Base-by-base conservation (phyloP, 1,284 basidiomycete genomes). In the Stereum hirsutum region DNA sequence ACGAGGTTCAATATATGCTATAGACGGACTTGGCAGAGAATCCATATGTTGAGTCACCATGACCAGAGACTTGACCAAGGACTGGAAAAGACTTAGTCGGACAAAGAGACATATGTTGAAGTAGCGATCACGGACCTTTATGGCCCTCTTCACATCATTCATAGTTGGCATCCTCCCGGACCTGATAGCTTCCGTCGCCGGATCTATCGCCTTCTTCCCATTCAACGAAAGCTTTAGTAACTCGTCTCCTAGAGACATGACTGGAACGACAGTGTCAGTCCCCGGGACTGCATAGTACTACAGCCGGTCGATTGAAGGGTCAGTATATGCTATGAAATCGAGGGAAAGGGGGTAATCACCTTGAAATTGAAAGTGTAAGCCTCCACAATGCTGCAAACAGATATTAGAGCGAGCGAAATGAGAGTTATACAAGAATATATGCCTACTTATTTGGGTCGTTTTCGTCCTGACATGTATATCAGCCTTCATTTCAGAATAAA, bases 301-400 rank as follows among this genome's bases (percentile, higher is more conserved):
- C 12, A 36, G 24, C 28, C 23, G 36, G 27, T 31, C 15, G 4
- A n/a, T n/a, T n/a, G n/a, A n/a, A n/a, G n/a, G n/a, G n/a, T n/a
- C n/a, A n/a, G n/a, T n/a, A n/a, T 21, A 14, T n/a, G 40, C 34
- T 30, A 17, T 24, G 23, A 33, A 11, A 23, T 34, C 21, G 20
- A 7, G 17, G 17, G 26, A 49, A 57, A 45, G 4, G n/a, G 11
- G 30, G 24, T 12, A 24, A 38, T 23, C 55, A 82, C 86, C 52
- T 76, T 73, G 54, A 89, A 85, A 54, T 86, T 82, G 63, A 89
- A 89, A 0, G 84, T 87, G 53, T 89, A 89, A 25, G 86, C 79
- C 56, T 89, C 85, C 21, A 88, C 69, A 43, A 89, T 81, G 60
- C 85, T 89, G 46, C 8, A n/a, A 41, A 8, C 6, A 12, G 12